phyloP scores from a whole-genome alignment of 768 basidiomycete species.

The Cystoderma amianthinum region DNA sequence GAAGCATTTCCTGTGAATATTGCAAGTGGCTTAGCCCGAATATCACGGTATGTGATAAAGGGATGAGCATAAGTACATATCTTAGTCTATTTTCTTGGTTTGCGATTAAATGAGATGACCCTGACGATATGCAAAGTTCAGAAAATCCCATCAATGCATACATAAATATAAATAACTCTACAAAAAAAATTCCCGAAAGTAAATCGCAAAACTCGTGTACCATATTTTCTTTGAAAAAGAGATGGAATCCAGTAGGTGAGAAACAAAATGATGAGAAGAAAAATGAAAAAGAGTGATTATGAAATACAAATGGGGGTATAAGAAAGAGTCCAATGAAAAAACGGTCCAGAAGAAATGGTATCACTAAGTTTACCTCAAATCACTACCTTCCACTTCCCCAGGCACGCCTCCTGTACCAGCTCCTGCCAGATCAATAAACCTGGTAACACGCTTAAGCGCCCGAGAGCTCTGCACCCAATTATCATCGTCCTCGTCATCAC shows the following conservation, averaged over 20 bases:
- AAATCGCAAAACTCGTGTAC: too few species aligned
- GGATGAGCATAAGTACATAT: too few species aligned
- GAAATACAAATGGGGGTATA: slow-evolving; percentile 1
- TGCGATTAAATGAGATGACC: too few species aligned
- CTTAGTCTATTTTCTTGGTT: too few species aligned
- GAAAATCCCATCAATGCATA: too few species aligned
- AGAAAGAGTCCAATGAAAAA: background rate
- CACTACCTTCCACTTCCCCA: slow-evolving; percentile 11
- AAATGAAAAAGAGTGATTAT: background rate
- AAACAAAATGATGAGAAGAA: background rate
- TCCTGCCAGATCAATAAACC: slow-evolving; percentile 68
- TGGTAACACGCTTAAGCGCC: slow-evolving; percentile 73
- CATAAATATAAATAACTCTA: too few species aligned
- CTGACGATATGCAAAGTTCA: too few species aligned
- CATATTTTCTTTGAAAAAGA: background rate
- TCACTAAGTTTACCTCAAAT: slow-evolving; percentile 11
- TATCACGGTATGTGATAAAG: too few species aligned
- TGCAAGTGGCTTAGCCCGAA: too few species aligned
- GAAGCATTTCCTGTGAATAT: too few species aligned
- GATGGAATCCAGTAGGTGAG: background rate
- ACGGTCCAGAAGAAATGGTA: background rate
- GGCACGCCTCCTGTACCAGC: slow-evolving; percentile 11
- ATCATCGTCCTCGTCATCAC: slow-evolving; percentile 17
- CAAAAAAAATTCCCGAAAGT: too few species aligned
- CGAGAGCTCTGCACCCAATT: slow-evolving; percentile 32